A percentile compares a stretch with the other conserved stretches of the same genome.
These are phyloP conservation scores for Penicillium odoratum DNA, from an alignment of 495 filamentous ascomycete species.

Conservation along the genomic window DNA sequence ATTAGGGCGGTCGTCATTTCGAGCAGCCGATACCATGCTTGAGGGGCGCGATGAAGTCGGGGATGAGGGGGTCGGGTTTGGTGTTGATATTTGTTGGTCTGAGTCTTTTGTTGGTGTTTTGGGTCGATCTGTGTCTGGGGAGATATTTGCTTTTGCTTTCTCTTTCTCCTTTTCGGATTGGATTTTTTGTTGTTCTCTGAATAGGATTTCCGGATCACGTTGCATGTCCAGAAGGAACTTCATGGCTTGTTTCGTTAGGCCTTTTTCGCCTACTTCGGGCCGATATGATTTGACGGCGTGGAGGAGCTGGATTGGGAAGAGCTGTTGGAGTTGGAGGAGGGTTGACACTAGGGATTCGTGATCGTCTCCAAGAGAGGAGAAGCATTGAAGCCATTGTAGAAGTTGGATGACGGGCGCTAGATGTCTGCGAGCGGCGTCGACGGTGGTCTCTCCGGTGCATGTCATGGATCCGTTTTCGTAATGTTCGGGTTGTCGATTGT, in stretches of 20 bases:
- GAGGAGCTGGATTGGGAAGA: constrained; percentile 86
- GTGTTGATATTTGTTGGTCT: constrained; percentile 21
- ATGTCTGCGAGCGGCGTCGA: constrained; percentile 80
- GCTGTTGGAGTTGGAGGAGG: constrained; percentile 77
- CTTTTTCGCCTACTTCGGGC: constrained; percentile 92
- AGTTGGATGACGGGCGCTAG: constrained; percentile 90
- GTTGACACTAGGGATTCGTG: constrained; percentile 84
- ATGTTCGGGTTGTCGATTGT: constrained; percentile 93
- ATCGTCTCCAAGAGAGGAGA: constrained; percentile 94
- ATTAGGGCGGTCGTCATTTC: constrained; percentile 36
- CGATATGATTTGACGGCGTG: constrained; percentile 92
- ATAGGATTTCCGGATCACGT: constrained; percentile 55
- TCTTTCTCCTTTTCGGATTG: constrained; percentile 33
- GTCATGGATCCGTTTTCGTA: constrained; percentile 89
- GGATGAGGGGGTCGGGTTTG: constrained; percentile 24
- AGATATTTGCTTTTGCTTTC: constrained; percentile 14
- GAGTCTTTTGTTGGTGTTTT: constrained; percentile 44
- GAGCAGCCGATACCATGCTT: constrained; percentile 15
- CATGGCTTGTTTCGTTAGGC: constrained; percentile 78
- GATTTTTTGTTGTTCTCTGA: constrained; percentile 37
- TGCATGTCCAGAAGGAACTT: constrained; percentile 83
- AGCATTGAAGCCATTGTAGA: constrained; percentile 96
- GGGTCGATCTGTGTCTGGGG: constrained; percentile 36
- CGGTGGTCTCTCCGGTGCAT: constrained; percentile 80
- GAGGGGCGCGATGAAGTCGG: constrained; percentile 29